Percentiles rank a stretch among this genome's conserved stretches.
These are phyloP conservation scores for Monilinia fructigena DNA, from an alignment of 2,329 filamentous ascomycete genomes.

Conservation along the genomic window DNA sequence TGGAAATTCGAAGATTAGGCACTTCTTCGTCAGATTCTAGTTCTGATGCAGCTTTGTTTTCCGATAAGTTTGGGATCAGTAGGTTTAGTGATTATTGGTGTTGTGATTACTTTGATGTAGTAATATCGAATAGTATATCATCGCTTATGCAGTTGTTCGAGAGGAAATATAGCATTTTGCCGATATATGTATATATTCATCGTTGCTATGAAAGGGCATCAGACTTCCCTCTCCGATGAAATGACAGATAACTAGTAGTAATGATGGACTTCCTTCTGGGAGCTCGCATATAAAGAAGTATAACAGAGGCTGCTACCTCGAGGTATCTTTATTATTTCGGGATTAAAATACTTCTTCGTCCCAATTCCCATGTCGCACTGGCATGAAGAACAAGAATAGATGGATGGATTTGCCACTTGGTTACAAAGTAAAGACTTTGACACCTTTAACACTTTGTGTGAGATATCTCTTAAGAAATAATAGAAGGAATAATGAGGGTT, in stretches of 20 bases:
- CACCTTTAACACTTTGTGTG: too few species aligned
- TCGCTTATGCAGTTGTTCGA: neutral
- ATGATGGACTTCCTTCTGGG: neutral
- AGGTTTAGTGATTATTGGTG: too few species aligned
- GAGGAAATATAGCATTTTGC: neutral
- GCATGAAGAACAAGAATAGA: neutral
- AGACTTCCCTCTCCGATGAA: neutral
- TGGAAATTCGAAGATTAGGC: too few species aligned
- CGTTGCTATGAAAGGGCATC: neutral
- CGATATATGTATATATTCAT: neutral
- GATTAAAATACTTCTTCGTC: neutral
- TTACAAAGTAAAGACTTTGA: neutral
- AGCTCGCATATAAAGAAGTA: neutral
- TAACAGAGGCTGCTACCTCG: too few species aligned
- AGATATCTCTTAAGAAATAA: too few species aligned
- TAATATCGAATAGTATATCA: constrained; percentile 52
- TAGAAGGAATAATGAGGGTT: neutral
- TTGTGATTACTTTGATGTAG: constrained; percentile 30
- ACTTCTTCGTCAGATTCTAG: too few species aligned
- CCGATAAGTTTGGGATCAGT: too few species aligned
- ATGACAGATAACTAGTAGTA: neutral
- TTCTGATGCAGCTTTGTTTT: too few species aligned
- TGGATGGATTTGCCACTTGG: neutral
- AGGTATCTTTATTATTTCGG: neutral
- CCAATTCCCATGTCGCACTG: neutral